These are phyloP conservation scores for Tilletia horrida DNA, from an alignment of 1,284 basidiomycete species.

Conservation along the genomic window DNA sequence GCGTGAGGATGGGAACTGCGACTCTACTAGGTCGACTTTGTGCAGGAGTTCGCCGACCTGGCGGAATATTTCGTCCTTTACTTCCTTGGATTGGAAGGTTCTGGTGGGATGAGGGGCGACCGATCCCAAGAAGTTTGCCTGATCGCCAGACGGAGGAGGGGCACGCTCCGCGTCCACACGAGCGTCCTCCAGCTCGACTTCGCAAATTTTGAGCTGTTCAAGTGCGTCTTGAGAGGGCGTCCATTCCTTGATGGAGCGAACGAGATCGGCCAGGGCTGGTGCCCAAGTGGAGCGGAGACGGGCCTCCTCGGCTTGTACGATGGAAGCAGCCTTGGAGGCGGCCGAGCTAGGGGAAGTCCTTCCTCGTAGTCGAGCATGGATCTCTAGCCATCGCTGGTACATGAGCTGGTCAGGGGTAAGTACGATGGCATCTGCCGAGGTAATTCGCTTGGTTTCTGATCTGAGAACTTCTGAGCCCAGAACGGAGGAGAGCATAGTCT, in stretches of 20 bases:
- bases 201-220: background rate
- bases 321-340: background rate
- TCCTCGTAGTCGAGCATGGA: constrained; percentile 56
- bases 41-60: constrained; percentile 40
- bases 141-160: background rate
- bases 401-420: constrained; percentile 45
- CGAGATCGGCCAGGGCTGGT: constrained; percentile 73
- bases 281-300: constrained; percentile 77
- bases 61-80: constrained; percentile 30
- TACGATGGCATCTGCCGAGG: constrained; percentile 55
- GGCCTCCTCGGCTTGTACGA: constrained; percentile 74
- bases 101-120: constrained; percentile 14
- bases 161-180: background rate
- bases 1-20: constrained; percentile 47
- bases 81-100: constrained; percentile 13
- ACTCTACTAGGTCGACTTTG: constrained; percentile 45
- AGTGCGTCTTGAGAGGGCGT: background rate
- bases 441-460: constrained; percentile 53
- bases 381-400: constrained; percentile 74
- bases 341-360: background rate
- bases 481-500: constrained; percentile 53
- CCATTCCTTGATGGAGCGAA: constrained; percentile 78
- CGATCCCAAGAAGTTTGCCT: background rate
- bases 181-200: background rate
- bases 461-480: constrained; percentile 52